phyloP scores from a whole-genome alignment of 2,329 filamentous ascomycete genomes.

The Sporothrix brunneoviolacea region DNA sequence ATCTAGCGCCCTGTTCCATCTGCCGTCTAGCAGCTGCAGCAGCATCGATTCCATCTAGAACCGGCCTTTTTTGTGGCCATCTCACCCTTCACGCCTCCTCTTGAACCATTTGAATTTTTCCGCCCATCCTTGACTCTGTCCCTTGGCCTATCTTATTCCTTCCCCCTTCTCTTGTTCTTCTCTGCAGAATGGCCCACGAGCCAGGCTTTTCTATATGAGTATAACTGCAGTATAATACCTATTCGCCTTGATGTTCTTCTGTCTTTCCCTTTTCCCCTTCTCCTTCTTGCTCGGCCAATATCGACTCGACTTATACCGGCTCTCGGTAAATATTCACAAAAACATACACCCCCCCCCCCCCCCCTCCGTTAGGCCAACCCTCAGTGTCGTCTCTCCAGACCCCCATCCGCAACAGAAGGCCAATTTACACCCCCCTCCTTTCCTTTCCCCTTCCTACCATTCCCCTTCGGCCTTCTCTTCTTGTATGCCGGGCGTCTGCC shows the following conservation, averaged over 20 bases:
- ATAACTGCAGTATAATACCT: background rate
- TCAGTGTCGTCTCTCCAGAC: background rate
- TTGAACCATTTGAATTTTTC: too few species aligned
- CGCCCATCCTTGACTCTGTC: background rate
- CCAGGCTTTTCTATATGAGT: background rate
- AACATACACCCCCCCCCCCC: constrained; percentile 6
- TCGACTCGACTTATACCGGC: constrained; percentile 9
- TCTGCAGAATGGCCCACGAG: too few species aligned
- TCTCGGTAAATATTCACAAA: constrained; percentile 8
- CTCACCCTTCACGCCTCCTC: background rate
- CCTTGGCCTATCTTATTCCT: too few species aligned
- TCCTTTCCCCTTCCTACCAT: background rate
- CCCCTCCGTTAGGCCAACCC: background rate
- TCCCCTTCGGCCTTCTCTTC: background rate
- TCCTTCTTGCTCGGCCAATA: background rate
- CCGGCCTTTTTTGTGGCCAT: background rate
- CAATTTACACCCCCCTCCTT: background rate
- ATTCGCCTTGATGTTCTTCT: background rate
- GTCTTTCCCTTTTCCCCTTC: background rate
- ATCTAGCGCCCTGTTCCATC: background rate
- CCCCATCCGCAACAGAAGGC: background rate
- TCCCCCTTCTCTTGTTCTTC: too few species aligned
- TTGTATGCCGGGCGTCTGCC: constrained; percentile 2
- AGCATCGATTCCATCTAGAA: background rate
- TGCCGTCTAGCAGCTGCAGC: background rate